Evolutionary conservation across 2,329 filamentous ascomycete species (phyloP), one percentile per base, ranked within the genome.

Genomic region (Venturia oleaginea): DNA sequence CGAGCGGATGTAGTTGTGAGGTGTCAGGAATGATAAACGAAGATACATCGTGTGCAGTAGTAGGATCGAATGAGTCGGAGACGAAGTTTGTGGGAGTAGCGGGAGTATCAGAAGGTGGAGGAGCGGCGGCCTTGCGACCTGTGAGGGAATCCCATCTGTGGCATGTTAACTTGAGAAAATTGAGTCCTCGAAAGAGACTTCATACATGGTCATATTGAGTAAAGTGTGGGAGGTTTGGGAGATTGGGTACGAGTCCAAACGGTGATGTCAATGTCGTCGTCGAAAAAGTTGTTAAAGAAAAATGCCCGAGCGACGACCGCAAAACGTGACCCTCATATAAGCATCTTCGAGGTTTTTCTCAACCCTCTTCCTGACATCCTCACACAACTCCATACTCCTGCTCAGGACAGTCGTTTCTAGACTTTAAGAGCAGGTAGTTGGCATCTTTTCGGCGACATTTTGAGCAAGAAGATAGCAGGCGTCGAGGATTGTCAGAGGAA

Each of bases 21-120:
- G 93, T 91, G 77, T 99, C 94, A 76, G 92, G 86, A 71, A 94
- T 88, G 66, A 97, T 85, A 78, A 99, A 97, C 65, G 90, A 88
- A 72, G 91, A 88, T 71, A 94, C 89, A 77, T 93, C 92, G 76
- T 89, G 87, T 63, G 86, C 75, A 66, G 86, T 83, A 69, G 85
- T 82, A 51, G 90, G 85, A 76, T 92, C 87, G 77, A 91, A 92
- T 69, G 82, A 76, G 64, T 81, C 76, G 65, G 84, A 77, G 66
- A 79, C 77, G 75, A 83, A 83, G 34, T 70, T 73, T 69, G 67
- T 64, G 62, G 65, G 66, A 42, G 78, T 71, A 70, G 82, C 78
- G 66, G 82, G 74, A 68, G 83, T 78, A 67, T 74, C 78, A 68
- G 75, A 69, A 65, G 79, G 76, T 67, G 78, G 72, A 73, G 81